These are phyloP conservation scores for Suhomyces xylopsoci DNA, from an alignment of 805 yeast species.

Conservation along the genomic window DNA sequence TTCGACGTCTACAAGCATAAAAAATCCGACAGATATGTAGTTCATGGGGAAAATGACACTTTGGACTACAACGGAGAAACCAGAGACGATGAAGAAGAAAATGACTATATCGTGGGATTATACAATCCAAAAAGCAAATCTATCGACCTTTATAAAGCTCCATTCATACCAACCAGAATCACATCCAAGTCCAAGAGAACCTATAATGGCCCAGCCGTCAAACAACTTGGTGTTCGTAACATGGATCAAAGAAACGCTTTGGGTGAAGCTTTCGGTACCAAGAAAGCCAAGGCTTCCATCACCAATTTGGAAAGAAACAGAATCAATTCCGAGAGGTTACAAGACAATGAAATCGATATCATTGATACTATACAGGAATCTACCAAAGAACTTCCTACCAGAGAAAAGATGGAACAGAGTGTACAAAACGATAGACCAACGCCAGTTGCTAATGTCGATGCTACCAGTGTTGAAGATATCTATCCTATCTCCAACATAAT, in stretches of 20 bases:
- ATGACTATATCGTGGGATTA: slow-evolving; percentile 68
- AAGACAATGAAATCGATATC: slow-evolving; percentile 72
- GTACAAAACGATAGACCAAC: slow-evolving; percentile 75
- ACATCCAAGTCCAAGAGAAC: slow-evolving; percentile 58
- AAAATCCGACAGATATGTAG: slow-evolving; percentile 39
- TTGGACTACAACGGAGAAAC: slow-evolving; percentile 69
- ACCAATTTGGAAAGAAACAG: slow-evolving; percentile 75
- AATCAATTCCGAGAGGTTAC: slow-evolving; percentile 80
- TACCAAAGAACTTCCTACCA: slow-evolving; percentile 72
- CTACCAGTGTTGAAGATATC: slow-evolving; percentile 79
- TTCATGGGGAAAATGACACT: slow-evolving; percentile 77
- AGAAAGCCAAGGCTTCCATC: slow-evolving; percentile 90
- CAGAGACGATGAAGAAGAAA: slow-evolving; percentile 29
- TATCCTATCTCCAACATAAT: slow-evolving; percentile 74
- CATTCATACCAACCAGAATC: slow-evolving; percentile 61
- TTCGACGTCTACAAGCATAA: slow-evolving; percentile 62
- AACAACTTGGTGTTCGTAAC: slow-evolving; percentile 49
- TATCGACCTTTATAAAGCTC: slow-evolving; percentile 60
- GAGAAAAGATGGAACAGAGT: slow-evolving; percentile 54
- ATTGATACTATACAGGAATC: slow-evolving; percentile 71
- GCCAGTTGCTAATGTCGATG: slow-evolving; percentile 71
- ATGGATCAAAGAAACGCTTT: slow-evolving; percentile 72
- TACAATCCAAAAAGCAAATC: slow-evolving; percentile 66
- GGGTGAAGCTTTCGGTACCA: slow-evolving; percentile 97
- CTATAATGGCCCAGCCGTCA: slow-evolving; percentile 60